Evolutionary conservation across 441 rosid species (phyloP).

Genomic region (Aleurites moluccanus): DNA sequence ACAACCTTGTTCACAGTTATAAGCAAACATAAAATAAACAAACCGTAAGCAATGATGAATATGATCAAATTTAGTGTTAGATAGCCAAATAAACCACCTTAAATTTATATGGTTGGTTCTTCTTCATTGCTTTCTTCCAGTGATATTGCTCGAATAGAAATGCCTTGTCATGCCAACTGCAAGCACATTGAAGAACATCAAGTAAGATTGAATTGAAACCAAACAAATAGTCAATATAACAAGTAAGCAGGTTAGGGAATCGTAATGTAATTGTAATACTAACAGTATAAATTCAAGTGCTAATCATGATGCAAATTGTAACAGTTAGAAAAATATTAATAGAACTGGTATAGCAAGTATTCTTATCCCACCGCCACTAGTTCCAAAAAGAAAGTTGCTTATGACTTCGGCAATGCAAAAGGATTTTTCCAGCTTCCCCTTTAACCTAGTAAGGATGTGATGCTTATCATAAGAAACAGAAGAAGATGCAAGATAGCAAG

Average conservation of each 20-base stretch:
- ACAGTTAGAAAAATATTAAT: neutral
- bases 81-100: constrained; percentile 42
- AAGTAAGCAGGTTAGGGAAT: neutral
- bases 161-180: constrained; percentile 91
- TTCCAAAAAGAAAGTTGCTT: neutral
- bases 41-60: neutral
- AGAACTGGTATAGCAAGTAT: neutral
- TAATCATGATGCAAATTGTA: neutral
- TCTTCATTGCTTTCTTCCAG: constrained; percentile 77
- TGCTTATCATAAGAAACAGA: neutral
- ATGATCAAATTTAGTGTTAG: neutral
- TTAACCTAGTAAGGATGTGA: neutral
- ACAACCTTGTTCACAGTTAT: neutral
- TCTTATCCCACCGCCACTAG: neutral
- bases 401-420: neutral
- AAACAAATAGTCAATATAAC: neutral
- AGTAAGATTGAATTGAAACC: constrained; percentile 5
- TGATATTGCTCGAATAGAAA: constrained; percentile 82
- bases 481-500: neutral
- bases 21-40: neutral
- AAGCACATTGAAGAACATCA: constrained; percentile 24
- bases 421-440: neutral
- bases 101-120: constrained; percentile 74
- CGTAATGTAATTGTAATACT: neutral
- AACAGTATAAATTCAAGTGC: neutral